phyloP scores from a whole-genome alignment of 129 eudicot species.

The Artemisia annua region DNA sequence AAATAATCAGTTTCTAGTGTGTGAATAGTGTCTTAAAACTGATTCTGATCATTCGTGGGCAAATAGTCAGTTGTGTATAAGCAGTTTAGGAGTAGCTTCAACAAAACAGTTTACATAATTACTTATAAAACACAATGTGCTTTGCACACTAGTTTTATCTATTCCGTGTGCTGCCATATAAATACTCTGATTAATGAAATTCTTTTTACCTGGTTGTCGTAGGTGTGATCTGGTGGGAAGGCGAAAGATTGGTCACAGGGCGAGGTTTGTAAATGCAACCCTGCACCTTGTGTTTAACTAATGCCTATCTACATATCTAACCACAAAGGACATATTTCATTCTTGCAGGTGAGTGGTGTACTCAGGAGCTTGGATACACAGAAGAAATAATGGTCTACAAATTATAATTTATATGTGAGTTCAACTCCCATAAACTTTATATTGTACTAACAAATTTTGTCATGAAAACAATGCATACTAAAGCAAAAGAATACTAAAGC shows the following conservation, averaged over 20 bases:
- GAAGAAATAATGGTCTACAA: conserved; percentile 85
- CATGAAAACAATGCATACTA: conserved; percentile 6
- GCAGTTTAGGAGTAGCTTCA: too few relatives aligned
- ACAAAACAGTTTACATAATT: too few relatives aligned
- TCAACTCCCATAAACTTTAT: background rate
- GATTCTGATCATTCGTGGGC: too few relatives aligned
- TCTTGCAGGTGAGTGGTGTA: conserved; percentile 72
- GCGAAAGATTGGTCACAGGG: conserved; percentile 86
- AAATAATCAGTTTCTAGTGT: too few relatives aligned
- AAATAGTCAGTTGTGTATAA: too few relatives aligned
- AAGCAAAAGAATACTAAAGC: too few relatives aligned
- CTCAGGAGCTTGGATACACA: conserved; percentile 88
- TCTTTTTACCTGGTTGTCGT: conserved; percentile 10
- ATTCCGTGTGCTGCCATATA: background rate
- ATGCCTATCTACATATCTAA: background rate
- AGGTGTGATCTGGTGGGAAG: conserved; percentile 98
- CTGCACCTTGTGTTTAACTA: background rate
- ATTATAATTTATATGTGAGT: conserved; percentile 39
- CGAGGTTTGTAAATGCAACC: conserved; percentile 50
- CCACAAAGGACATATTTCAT: background rate
- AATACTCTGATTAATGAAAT: background rate
- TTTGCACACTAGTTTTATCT: too few relatives aligned
- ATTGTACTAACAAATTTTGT: conserved; percentile 10
- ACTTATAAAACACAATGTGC: too few relatives aligned
- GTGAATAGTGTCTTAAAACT: too few relatives aligned